Evolutionary conservation across 306 rosid species (phyloP).

Genomic region (Herpetospermum pedunculosum): DNA sequence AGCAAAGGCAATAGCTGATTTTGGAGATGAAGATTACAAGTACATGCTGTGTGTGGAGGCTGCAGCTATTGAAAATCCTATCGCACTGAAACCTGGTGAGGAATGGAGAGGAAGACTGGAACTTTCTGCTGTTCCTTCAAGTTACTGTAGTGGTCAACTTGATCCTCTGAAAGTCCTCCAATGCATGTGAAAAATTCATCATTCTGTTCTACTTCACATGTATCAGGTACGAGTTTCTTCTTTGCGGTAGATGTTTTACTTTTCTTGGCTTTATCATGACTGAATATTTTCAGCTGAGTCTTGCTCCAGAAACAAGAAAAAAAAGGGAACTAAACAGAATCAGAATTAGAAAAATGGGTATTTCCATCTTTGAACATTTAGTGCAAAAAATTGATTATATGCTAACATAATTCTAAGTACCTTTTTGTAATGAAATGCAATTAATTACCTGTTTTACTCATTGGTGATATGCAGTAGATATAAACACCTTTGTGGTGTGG

Average conservation of each 20-base stretch:
- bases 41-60: constrained; percentile 92
- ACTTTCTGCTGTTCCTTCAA: constrained; percentile 92
- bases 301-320: neutral
- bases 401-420: neutral
- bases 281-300: neutral
- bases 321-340: neutral
- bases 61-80: constrained; percentile 66
- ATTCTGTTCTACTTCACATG: constrained; percentile 38
- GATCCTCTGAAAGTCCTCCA: constrained; percentile 82
- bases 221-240: constrained; percentile 40
- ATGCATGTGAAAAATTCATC: constrained; percentile 33
- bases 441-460: neutral
- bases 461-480: neutral
- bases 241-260: neutral
- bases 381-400: neutral
- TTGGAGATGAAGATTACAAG: constrained; percentile 96
- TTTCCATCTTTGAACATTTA: neutral
- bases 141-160: constrained; percentile 95
- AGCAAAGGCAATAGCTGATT: constrained; percentile 87
- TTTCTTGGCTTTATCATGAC: neutral
- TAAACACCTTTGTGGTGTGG: neutral
- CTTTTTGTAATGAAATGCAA: neutral
- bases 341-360: neutral
- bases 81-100: constrained; percentile 95
- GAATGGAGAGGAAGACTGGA: constrained; percentile 96